phyloP scores from a whole-genome alignment of 495 filamentous ascomycete genomes.

The Haplographium delicatum region DNA sequence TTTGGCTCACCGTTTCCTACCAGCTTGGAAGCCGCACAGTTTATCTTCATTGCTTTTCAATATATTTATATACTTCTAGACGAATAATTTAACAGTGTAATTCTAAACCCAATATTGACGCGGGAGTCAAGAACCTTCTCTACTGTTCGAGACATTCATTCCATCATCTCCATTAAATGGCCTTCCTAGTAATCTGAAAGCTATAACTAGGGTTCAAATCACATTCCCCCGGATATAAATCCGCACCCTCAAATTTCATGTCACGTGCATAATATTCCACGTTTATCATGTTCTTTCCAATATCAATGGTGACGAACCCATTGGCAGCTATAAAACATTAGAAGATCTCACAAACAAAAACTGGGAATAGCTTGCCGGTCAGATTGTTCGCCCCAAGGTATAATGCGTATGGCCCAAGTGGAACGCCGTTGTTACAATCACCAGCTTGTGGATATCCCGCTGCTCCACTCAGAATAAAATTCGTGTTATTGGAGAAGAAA shows the following conservation, averaged over 20 bases:
- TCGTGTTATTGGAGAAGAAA: conserved; percentile 4
- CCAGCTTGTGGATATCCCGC: conserved; percentile 8
- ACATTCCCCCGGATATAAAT: conserved; percentile 4
- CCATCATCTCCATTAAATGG: no score
- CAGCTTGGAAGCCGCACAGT: no score
- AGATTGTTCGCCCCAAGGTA: conserved; percentile 3
- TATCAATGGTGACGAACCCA: conserved; percentile 7
- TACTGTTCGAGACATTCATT: no score
- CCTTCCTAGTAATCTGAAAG: conserved; percentile 4
- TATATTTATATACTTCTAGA: no score
- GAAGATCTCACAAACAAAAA: background rate
- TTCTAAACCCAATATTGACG: no score
- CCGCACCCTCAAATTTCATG: conserved; percentile 4
- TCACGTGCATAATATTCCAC: conserved; percentile 4
- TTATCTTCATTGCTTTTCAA: no score
- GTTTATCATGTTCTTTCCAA: background rate
- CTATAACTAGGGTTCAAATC: conserved; percentile 2
- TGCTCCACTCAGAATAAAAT: conserved; percentile 8
- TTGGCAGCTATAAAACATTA: conserved; percentile 3
- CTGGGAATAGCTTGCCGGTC: conserved; percentile 5
- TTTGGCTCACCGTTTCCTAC: no score
- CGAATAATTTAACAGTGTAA: no score
- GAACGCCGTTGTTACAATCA: conserved; percentile 6
- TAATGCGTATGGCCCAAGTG: conserved; percentile 2
- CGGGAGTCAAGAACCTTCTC: no score